Evolutionary conservation across 768 basidiomycete species (phyloP).

Genomic region (Naganishia vaughanmartiniae): DNA sequence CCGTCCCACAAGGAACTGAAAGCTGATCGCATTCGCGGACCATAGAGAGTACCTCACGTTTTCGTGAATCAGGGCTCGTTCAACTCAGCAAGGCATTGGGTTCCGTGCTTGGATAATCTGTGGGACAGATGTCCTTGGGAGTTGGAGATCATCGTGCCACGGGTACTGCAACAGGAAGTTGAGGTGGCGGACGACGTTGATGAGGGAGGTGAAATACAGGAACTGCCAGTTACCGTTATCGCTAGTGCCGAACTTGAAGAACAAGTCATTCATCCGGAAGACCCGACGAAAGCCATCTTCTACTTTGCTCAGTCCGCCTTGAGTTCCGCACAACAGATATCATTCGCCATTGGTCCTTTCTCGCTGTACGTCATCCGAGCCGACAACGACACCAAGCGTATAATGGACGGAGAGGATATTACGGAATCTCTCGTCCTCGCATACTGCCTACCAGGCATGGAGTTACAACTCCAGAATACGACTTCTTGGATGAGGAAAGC

Average conservation of each 20-base stretch:
- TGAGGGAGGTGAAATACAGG: conserved; percentile 50
- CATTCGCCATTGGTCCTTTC: conserved; percentile 94
- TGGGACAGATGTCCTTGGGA: conserved; percentile 99
- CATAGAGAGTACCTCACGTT: conserved; percentile 84
- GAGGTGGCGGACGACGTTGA: conserved; percentile 51
- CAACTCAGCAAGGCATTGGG: conserved; percentile 93
- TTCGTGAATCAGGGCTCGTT: conserved; percentile 84
- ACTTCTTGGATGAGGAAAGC: conserved; percentile 76
- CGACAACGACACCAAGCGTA: conserved; percentile 61
- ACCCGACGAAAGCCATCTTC: conserved; percentile 90
- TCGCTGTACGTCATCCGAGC: conserved; percentile 70
- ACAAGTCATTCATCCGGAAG: conserved; percentile 92
- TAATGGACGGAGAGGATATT: conserved; percentile 55
- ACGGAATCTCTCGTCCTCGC: conserved; percentile 65
- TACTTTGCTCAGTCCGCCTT: conserved; percentile 79
- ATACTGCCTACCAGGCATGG: conserved; percentile 88
- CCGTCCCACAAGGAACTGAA: conserved; percentile 20
- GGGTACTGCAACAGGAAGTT: conserved; percentile 42
- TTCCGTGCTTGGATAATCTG: conserved; percentile 90
- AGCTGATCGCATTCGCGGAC: conserved; percentile 1
- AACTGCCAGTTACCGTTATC: conserved; percentile 72
- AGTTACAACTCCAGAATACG: conserved; percentile 66
- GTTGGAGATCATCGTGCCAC: conserved; percentile 88
- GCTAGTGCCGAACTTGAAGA: conserved; percentile 94
- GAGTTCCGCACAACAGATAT: conserved; percentile 93